Evolutionary conservation across 805 yeast species (phyloP), one percentile per base, ranked within the genome.

Genomic region (Teunomyces kruisii): DNA sequence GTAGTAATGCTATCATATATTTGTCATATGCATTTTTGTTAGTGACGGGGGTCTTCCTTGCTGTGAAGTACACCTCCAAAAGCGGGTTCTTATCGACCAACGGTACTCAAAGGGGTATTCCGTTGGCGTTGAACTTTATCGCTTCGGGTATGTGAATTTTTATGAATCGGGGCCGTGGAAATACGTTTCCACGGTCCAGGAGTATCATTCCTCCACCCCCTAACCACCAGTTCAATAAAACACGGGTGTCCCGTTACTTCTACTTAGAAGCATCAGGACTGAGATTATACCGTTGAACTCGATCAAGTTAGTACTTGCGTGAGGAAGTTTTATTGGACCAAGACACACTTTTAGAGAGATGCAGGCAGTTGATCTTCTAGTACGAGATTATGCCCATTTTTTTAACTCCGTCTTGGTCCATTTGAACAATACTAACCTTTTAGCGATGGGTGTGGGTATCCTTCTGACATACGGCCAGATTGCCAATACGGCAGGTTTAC

Each of bases 371-470:
- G n/a, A n/a, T n/a, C n/a, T 6, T 29, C 33, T 13, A 6, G 33
- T 15, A 13, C 8, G 10, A 9, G 32, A 30, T 4, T 7, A 14
- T 14, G 15, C 33, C 16, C 17, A 8, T 5, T 8, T 31, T 13
- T 13, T 13, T 13, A 8, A 13, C 8, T 10, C 6, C 10, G 33
- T 31, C 12, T 13, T 14, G 33, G 16, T 14, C 33, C 16, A 16
- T 24, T 19, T 35, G 27, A 22, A 26, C 19, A n/a, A 28, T 42
- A 41, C 38, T 41, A 45, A 45, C 48, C 33, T 44, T 24, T 17
- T 26, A 85, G 94, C 88, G 39, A 74, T 88, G 84, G 97, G 97
- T 42, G 86, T 88, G 66, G 97, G 97, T 64, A 80, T 89, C 43
- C 68, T 91, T 30, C 79, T 94, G 9, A 86, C 97, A 0, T 91